A percentile compares a stretch with the other conserved stretches of the same genome.
phyloP scores from a whole-genome alignment of 768 basidiomycete genomes.

The Suillus lakei region DNA sequence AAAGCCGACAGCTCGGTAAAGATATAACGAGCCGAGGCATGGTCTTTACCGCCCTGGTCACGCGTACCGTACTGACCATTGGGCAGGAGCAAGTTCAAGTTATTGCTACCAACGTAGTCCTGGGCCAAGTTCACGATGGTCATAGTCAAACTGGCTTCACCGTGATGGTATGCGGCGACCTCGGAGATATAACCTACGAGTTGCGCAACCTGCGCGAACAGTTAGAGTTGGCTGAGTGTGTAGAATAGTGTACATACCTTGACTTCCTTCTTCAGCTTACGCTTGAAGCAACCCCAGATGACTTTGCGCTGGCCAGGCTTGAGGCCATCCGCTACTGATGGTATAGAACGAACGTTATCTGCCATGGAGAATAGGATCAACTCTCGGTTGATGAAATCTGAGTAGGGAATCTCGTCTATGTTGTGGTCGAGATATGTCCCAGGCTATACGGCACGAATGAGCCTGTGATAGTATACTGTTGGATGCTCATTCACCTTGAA shows the following conservation, averaged over 20 bases:
- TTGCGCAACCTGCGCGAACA: slow-evolving; percentile 76
- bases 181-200: slow-evolving; percentile 95
- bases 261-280: slow-evolving; percentile 89
- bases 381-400: slow-evolving; percentile 98
- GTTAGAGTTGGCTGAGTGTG: neutral
- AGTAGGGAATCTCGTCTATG: slow-evolving; percentile 81
- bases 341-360: slow-evolving; percentile 97
- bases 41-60: slow-evolving; percentile 92
- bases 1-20: slow-evolving; percentile 80
- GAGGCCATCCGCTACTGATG: slow-evolving; percentile 89
- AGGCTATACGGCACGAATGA: slow-evolving; percentile 53
- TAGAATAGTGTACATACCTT: slow-evolving; percentile 57
- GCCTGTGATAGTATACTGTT: neutral
- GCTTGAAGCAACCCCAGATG: slow-evolving; percentile 94
- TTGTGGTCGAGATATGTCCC: slow-evolving; percentile 94
- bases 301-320: slow-evolving; percentile 99
- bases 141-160: slow-evolving; percentile 82
- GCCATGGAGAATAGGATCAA: slow-evolving; percentile 99
- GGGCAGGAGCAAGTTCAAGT: slow-evolving; percentile 85
- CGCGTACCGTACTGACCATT: slow-evolving; percentile 97
- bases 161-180: slow-evolving; percentile 96
- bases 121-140: slow-evolving; percentile 97
- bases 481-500: slow-evolving; percentile 68
- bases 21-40: slow-evolving; percentile 96
- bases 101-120: slow-evolving; percentile 94